Evolutionary conservation across 1,139 yeast species (phyloP), one percentile per base, ranked within the genome.

Genomic region (Saccharomycopsis hybrid): DNA sequence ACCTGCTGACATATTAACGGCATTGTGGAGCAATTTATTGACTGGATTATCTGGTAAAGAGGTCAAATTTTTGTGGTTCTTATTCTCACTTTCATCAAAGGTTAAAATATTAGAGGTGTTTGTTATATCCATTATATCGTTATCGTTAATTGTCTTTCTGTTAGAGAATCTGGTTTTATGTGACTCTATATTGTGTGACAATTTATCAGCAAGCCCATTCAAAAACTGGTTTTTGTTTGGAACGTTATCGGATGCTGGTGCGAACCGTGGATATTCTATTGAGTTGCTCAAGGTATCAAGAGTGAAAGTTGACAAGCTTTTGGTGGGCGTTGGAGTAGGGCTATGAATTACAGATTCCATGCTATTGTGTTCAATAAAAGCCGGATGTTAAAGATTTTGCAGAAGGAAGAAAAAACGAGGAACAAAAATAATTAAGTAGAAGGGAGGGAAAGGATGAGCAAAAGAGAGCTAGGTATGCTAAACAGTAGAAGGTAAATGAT

Each of bases 31-130:
- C 4, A 51, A 31, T 30, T 46, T 49, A 30, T 43, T 46, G 1
- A 49, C 48, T n/a, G 50, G 51, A 9, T 49, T 43, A 2, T 49
- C 47, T 11, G 54, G 54, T 27, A 51, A 24, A 4, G 52, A 49
- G 5, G 24, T 30, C 28, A 49, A 24, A 3, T 44, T 25, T 29
- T 49, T 49, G 36, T 49, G 48, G 25, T 18, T 24, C 29, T 36
- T 38, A 25, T 37, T 38, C 4, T n/a, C 8, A 5, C n/a, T 9
- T 7, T 13, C n/a, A 27, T 27, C 44, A 13, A 24, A 36, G 29
- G 39, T 47, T 32, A 47, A 7, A 13, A 50, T 50, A 36, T 47
- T 32, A 2, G 48, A 43, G 8, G 53, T 50, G n/a, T 43, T 43
- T 3, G 52, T 49, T 5, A 49, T 40, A 29, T 46, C 49, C 24